phyloP scores from a whole-genome alignment of 2,329 filamentous ascomycete species.

The Aureobasidium sp. region DNA sequence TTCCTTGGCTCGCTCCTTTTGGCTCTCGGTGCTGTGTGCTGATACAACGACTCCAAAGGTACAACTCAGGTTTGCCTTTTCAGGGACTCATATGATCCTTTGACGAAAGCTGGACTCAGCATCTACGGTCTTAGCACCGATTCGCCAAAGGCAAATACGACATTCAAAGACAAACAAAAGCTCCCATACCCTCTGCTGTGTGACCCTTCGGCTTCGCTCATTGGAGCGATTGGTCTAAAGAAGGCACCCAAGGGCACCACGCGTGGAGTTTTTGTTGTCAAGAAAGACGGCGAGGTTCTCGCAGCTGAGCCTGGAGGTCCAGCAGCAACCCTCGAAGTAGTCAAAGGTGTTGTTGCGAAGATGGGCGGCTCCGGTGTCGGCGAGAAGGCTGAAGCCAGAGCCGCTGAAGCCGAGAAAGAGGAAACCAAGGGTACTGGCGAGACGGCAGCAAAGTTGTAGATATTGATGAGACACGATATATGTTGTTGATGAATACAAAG shows the following conservation, averaged over 20 bases:
- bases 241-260: constrained; percentile 74
- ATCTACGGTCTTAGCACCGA: constrained; percentile 90
- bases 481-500: neutral
- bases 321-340: constrained; percentile 67
- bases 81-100: constrained; percentile 70
- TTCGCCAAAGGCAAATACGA: constrained; percentile 83
- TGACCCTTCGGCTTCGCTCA: constrained; percentile 67
- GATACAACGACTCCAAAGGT: constrained; percentile 46
- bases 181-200: constrained; percentile 84
- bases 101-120: constrained; percentile 71
- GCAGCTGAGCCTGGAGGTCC: constrained; percentile 69
- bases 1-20: neutral
- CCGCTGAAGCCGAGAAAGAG: constrained; percentile 22
- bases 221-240: constrained; percentile 81
- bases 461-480: neutral
- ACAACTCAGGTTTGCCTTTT: constrained; percentile 91
- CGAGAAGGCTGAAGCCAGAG: constrained; percentile 30
- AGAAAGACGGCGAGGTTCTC: constrained; percentile 63
- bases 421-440: constrained; percentile 18
- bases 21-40: neutral
- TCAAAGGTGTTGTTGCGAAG: constrained; percentile 61
- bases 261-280: constrained; percentile 79
- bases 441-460: constrained; percentile 7
- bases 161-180: constrained; percentile 85
- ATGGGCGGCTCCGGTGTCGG: constrained; percentile 28